phyloP scores from a whole-genome alignment of 352 stramenopile genomes.

The Globisporangium camurandrum region DNA sequence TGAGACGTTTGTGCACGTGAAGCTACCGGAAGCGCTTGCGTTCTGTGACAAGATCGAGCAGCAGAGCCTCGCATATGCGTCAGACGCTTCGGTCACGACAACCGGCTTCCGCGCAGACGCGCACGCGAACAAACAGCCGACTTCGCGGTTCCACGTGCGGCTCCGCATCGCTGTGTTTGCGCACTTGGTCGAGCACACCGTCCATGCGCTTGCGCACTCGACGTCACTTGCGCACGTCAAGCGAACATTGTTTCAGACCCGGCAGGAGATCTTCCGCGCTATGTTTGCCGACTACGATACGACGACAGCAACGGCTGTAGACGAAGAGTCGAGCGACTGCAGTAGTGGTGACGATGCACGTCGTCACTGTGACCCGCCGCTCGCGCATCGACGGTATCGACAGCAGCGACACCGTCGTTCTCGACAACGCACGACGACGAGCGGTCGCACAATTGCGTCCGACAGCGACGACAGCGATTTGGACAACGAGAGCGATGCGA shows the following conservation, averaged over 20 bases:
- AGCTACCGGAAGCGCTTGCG: slow-evolving; percentile 36
- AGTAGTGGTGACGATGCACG: neutral
- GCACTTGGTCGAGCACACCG: slow-evolving; percentile 31
- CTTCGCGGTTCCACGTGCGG: slow-evolving; percentile 26
- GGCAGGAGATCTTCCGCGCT: slow-evolving; percentile 34
- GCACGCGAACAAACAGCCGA: neutral
- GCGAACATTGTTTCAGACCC: slow-evolving; percentile 20
- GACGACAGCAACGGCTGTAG: neutral
- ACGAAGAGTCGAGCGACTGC: neutral
- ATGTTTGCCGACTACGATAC: slow-evolving; percentile 41
- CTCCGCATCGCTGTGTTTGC: slow-evolving; percentile 38
- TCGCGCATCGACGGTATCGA: too few species aligned
- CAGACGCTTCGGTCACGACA: too few species aligned
- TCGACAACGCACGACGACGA: neutral
- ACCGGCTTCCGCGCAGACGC: neutral
- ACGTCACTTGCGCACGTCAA: slow-evolving; percentile 19
- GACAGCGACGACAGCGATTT: neutral
- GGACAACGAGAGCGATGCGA: neutral
- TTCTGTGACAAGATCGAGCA: slow-evolving; percentile 37
- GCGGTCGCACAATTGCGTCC: neutral
- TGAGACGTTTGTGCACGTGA: slow-evolving; percentile 35
- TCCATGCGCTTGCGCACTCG: slow-evolving; percentile 27
- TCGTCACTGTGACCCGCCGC: neutral
- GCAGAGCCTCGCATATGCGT: slow-evolving; percentile 3
- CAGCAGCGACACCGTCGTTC: neutral